A percentile compares a stretch with the other conserved stretches of the same genome.
These are phyloP conservation scores for Camelina sativa DNA, from an alignment of 345 rosid species.

Conservation along the genomic window DNA sequence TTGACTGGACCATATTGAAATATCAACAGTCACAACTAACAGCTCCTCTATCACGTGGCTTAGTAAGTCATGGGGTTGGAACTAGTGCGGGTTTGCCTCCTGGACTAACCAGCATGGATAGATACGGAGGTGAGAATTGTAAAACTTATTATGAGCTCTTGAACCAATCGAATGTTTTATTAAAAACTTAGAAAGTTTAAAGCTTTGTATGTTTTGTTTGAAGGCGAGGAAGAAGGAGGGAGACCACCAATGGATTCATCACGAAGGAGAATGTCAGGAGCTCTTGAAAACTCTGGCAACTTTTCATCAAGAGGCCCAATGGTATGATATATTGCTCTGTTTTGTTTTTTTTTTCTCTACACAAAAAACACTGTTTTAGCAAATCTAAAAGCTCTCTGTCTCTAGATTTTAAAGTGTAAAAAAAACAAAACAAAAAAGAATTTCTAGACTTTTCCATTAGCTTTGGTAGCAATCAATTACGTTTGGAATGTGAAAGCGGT, in stretches of 20 bases:
- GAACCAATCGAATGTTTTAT: background rate
- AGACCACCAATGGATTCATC: conserved; percentile 70
- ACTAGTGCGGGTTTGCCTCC: conserved; percentile 77
- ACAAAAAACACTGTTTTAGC: conserved; percentile 16
- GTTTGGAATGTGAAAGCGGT: background rate
- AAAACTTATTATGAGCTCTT: background rate
- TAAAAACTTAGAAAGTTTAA: background rate
- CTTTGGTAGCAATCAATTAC: background rate
- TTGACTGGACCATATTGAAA: conserved; percentile 98
- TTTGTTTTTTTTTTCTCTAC: background rate
- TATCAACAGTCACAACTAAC: conserved; percentile 93
- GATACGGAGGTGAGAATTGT: conserved; percentile 59
- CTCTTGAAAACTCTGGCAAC: conserved; percentile 59
- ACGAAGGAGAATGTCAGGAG: conserved; percentile 72
- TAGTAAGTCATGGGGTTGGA: conserved; percentile 58
- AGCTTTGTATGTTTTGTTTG: conserved; percentile 30
- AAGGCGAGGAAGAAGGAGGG: conserved; percentile 70
- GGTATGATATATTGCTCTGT: conserved; percentile 50
- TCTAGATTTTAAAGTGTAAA: conserved; percentile 29
- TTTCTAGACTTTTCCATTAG: conserved; percentile 3
- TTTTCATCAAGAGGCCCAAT: conserved; percentile 52
- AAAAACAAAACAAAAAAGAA: background rate
- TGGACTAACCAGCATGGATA: conserved; percentile 56
- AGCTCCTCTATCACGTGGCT: conserved; percentile 72
- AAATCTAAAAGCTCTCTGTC: conserved; percentile 8